Conservation (phyloP, 75 land plant species). For the Pseudotsuga menziesii region DNA sequence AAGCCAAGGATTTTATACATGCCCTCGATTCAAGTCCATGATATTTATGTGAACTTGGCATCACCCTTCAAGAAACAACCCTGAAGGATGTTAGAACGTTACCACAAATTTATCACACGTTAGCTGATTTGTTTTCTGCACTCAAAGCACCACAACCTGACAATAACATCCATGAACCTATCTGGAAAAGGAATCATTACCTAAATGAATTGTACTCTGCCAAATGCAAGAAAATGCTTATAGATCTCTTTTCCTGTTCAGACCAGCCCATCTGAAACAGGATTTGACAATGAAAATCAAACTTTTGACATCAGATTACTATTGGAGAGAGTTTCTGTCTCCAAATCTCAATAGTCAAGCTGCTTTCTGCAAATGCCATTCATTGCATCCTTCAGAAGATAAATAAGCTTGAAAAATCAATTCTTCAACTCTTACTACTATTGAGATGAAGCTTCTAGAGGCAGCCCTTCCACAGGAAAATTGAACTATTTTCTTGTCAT, state of each 20-base stretch:
- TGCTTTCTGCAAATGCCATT: neutral
- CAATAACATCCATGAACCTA: neutral
- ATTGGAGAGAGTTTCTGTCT: neutral
- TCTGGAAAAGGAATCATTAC: neutral
- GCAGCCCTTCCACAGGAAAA: neutral
- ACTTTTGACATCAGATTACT: neutral
- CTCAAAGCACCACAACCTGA: neutral
- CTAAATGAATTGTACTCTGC: neutral
- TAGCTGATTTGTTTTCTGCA: neutral
- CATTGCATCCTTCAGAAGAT: neutral
- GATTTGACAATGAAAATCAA: neutral
- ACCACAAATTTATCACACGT: neutral
- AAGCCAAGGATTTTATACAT: neutral
- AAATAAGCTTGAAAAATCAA: neutral
- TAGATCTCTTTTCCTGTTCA: neutral
- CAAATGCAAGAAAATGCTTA: neutral
- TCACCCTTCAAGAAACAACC: neutral
- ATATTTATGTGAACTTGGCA: neutral
- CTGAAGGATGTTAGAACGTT: neutral
- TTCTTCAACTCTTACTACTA: neutral
- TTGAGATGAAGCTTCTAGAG: constrained; percentile 1
- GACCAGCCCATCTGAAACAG: neutral
- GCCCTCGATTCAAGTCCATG: neutral
- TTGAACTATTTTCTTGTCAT: neutral
- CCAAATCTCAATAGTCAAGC: neutral